phyloP scores from a whole-genome alignment of 768 basidiomycete genomes.

The Cyathus striatus region DNA sequence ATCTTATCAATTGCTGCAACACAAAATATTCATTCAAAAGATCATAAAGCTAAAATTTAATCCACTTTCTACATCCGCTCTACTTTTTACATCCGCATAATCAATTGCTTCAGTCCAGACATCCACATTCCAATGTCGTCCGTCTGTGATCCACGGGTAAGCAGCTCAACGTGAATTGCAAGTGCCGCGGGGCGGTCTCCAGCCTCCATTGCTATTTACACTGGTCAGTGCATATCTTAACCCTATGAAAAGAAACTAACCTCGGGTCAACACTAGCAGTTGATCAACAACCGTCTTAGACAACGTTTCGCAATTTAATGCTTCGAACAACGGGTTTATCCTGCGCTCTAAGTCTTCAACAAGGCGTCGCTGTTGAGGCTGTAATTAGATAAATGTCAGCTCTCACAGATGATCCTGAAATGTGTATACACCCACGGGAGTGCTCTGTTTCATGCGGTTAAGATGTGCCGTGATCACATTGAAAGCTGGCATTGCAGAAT shows the following conservation, averaged over 20 bases:
- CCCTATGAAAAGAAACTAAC: constrained; percentile 33
- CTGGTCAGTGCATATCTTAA: neutral
- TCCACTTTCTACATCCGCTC: too few relatives aligned
- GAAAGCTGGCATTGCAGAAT: constrained; percentile 58
- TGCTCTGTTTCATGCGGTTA: constrained; percentile 62
- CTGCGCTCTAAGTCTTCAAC: constrained; percentile 85
- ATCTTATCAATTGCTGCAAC: too few relatives aligned
- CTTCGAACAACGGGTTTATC: constrained; percentile 83
- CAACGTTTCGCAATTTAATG: constrained; percentile 84
- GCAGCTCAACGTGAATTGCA: constrained; percentile 79
- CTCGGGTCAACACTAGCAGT: constrained; percentile 65
- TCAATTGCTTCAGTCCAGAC: constrained; percentile 87
- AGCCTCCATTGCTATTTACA: constrained; percentile 65
- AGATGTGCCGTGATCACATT: constrained; percentile 62
- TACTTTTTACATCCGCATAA: constrained; percentile 53
- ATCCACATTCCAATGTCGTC: constrained; percentile 86
- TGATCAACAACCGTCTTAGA: constrained; percentile 68
- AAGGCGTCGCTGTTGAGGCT: constrained; percentile 82
- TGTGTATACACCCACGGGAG: constrained; percentile 51
- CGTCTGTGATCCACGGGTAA: constrained; percentile 73
- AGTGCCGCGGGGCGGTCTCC: constrained; percentile 75
- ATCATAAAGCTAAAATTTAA: too few relatives aligned
- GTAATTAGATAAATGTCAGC: constrained; percentile 5
- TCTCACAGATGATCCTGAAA: neutral
- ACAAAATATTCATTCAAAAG: too few relatives aligned